phyloP scores from a whole-genome alignment of 1,139 yeast species.

The Geotrichum phurueaensis region DNA sequence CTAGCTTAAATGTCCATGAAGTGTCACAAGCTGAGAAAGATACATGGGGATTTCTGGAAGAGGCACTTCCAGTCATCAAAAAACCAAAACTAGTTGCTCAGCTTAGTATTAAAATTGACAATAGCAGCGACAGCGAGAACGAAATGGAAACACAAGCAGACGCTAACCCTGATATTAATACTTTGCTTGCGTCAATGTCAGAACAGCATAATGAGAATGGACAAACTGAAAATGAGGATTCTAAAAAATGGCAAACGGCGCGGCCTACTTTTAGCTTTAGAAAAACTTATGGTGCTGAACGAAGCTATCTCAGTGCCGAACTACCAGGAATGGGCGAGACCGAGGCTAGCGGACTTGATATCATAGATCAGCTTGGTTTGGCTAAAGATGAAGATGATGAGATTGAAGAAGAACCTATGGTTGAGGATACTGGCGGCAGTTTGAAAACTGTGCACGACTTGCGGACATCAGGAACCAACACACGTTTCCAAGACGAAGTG shows the following conservation, averaged over 20 bases:
- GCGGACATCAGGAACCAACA: conserved; percentile 38
- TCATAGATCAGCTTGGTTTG: conserved; percentile 13
- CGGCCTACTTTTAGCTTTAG: conserved; percentile 10
- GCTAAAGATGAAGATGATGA: conserved; percentile 15
- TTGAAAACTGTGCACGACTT: conserved; percentile 32
- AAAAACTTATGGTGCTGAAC: conserved; percentile 12
- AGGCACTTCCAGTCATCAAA: conserved; percentile 6
- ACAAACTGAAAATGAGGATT: not conserved
- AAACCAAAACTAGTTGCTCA: conserved; percentile 10
- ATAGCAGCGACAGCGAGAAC: conserved; percentile 11
- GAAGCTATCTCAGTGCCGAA: conserved; percentile 14
- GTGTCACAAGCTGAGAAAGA: conserved; percentile 15
- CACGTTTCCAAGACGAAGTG: conserved; percentile 35
- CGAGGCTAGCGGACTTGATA: not conserved
- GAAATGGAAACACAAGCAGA: conserved; percentile 5
- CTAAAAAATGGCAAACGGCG: not conserved
- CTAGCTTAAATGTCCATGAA: conserved; percentile 4
- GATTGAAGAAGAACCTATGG: conserved; percentile 9
- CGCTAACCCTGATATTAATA: not conserved
- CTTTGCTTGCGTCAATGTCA: not conserved
- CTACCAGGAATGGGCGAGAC: not conserved
- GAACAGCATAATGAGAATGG: conserved; percentile 3
- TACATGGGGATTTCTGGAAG: conserved; percentile 15
- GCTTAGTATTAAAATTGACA: conserved; percentile 4
- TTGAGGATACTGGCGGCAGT: conserved; percentile 10